Base-by-base conservation (phyloP, 352 stramenopile species). In the Globisporangium cylindrosporum region DNA sequence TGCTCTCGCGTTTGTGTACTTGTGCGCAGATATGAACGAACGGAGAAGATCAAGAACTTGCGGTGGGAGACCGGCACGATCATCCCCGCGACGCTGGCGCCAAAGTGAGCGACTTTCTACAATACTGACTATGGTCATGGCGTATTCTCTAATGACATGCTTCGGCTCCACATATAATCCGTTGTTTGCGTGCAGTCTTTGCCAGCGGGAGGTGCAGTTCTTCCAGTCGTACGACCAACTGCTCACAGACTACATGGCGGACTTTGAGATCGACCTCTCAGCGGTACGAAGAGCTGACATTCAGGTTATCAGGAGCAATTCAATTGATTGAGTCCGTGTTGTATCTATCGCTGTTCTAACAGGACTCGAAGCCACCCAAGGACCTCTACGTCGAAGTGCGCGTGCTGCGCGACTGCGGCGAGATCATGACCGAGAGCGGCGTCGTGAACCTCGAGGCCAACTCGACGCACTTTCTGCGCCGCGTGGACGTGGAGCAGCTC, bases 211-310 rank as follows among this genome's bases (percentile, higher is more conserved):
- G 68, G 77, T 93, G 61, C 87, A 97, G 68, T 95, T 97, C 69
- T 97, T 97, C 73, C 89, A 97, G 72, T 76, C 79, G 54, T 98
- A 98, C 76, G 92, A 98, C 75, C 84, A 96, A 73, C 73, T 97
- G 27, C 80, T 98, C 22, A 97, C 88, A 38, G 80, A 95, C 56
- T 98, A 97, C 77, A 97, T 97, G 89, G 69, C 86, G 38, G 79
- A 89, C 59, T 93, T 96, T 67, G 86, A 94, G 58, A 82, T 97
- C 57, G 90, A 97, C 48, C 75, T 97, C 29, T 88, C 88, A 7
- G 82, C 90, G 62, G 90, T 96, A 71, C 32, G 72, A 55, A 20
- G 9, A 36, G 20, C 15, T 10, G 27, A 4, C 18, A 24, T 24
- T 29, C 3, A 24, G 24, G 27, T 6, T 9, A 24, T 61, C 1